phyloP scores from a whole-genome alignment of 108 stramenopile genomes.

The Pseudonitzschia delicatissima region DNA sequence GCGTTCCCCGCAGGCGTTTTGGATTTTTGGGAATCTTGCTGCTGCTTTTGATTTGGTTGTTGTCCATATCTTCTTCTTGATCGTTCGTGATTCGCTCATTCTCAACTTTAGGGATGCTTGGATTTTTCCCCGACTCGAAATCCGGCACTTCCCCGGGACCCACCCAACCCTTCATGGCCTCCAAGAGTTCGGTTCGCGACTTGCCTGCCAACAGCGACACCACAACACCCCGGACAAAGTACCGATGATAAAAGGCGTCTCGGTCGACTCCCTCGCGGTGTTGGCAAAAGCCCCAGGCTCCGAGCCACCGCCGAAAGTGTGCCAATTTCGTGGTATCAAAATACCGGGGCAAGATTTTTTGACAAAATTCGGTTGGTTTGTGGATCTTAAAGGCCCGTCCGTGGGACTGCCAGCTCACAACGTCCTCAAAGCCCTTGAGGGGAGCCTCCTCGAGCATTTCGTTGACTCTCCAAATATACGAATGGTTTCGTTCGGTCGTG shows the following conservation, averaged over 20 bases:
- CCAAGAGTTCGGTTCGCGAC: neutral
- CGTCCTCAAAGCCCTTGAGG: constrained; percentile 43
- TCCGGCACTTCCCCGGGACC: neutral
- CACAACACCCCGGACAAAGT: neutral
- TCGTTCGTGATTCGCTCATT: neutral
- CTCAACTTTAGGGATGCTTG: neutral
- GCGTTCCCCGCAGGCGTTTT: constrained; percentile 25
- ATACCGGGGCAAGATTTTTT: constrained; percentile 74
- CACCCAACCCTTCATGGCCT: neutral
- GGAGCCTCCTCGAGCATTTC: constrained; percentile 59
- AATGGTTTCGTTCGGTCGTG: constrained; percentile 51
- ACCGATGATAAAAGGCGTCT: constrained; percentile 35
- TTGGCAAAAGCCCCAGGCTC: constrained; percentile 68
- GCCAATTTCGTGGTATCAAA: constrained; percentile 29
- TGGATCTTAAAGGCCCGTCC: constrained; percentile 79
- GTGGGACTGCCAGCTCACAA: constrained; percentile 78
- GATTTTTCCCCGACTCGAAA: neutral
- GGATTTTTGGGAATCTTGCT: constrained; percentile 16
- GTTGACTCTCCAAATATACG: constrained; percentile 70
- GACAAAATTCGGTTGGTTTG: constrained; percentile 62
- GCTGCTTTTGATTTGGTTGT: neutral
- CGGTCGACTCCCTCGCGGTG: constrained; percentile 41
- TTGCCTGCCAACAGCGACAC: neutral
- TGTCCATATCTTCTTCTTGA: neutral
- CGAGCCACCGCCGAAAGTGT: constrained; percentile 46